Base-by-base conservation (phyloP, 495 filamentous ascomycete species). In the Aspergillus avenaceus region DNA sequence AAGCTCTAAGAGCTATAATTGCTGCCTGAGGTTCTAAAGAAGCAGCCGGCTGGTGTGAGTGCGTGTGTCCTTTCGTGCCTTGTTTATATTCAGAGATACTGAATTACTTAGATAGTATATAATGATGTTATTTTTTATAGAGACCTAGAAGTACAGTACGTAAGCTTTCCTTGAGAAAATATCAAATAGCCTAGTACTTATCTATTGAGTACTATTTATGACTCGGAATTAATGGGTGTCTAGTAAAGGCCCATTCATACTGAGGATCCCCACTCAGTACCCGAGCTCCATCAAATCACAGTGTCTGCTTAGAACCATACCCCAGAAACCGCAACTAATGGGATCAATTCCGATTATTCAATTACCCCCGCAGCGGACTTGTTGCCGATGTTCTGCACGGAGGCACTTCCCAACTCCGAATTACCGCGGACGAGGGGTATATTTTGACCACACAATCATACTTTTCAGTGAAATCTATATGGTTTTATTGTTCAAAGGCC, bases 341-440 rank as follows among this genome's bases (percentile, higher is more conserved):
- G 29, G 45, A 47, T 25, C 16, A 38, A 42, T 41, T 45, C 26
- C 34, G 37, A 42, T 36, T 49, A 40, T 36, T 29, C 29, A 19
- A 23, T 45, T 26, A 50, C 37, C 60, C 54, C 60, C 57, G 54
- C 57, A 62, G 50, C 59, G 59, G 59, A 62, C 42, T 49, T 18
- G 38, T 56, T 40, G 52, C 55, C 58, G 58, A 58, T 25, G 27
- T 8, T 19, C 40, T 34, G n/a, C 18, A 29, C 48, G 47, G 44
- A 44, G 28, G 49, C 51, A 56, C 65, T 58, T 56, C 51, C 41
- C 57, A 65, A 60, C 56, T 64, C 64, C 75, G 32, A 68, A 37
- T 23, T 41, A 45, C 28, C 53, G 16, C 21, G 28, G 40, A 34
- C 25, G 52, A 84, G 28, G 81, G 84, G 66, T 73, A 37, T 11